These are phyloP conservation scores for Candida tropicalis DNA, from an alignment of 1,139 yeast species.

Conservation along the genomic window DNA sequence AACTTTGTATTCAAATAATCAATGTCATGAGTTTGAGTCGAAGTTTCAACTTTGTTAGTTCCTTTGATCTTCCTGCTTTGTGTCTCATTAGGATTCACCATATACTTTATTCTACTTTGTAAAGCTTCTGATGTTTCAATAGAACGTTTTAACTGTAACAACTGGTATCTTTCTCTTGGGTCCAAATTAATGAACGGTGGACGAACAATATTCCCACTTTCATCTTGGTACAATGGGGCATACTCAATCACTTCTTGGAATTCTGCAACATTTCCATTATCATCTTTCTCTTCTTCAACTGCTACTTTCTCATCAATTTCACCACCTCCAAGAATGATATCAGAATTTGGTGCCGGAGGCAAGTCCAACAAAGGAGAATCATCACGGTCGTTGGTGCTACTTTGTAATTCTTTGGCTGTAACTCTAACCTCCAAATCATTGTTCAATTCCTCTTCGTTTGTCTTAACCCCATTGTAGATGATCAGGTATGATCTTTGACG, in stretches of 20 bases:
- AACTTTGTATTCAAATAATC: slow-evolving; percentile 29
- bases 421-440: slow-evolving; percentile 35
- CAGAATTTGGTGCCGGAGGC: slow-evolving; percentile 5
- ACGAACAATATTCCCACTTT: slow-evolving; percentile 41
- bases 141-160: slow-evolving; percentile 42
- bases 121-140: slow-evolving; percentile 39
- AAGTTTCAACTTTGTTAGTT: slow-evolving; percentile 36
- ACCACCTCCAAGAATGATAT: slow-evolving; percentile 2
- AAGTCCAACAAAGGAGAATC: slow-evolving; percentile 11
- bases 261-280: slow-evolving; percentile 7
- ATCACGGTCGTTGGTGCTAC: slow-evolving; percentile 7
- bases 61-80: slow-evolving; percentile 15
- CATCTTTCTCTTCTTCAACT: slow-evolving; percentile 1
- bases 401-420: slow-evolving; percentile 5
- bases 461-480: slow-evolving; percentile 26
- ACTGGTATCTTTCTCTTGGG: slow-evolving; percentile 47
- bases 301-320: neutral
- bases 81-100: slow-evolving; percentile 47
- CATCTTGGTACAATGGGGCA: slow-evolving; percentile 39
- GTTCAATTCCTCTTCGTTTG: slow-evolving; percentile 27
- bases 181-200: slow-evolving; percentile 52
- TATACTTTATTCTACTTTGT: slow-evolving; percentile 37
- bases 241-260: slow-evolving; percentile 28
- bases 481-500: slow-evolving; percentile 26
- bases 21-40: slow-evolving; percentile 46